Evolutionary conservation across 495 filamentous ascomycete species (phyloP), one percentile per base, ranked within the genome.

Genomic region (Podospora pseudoanserina): DNA sequence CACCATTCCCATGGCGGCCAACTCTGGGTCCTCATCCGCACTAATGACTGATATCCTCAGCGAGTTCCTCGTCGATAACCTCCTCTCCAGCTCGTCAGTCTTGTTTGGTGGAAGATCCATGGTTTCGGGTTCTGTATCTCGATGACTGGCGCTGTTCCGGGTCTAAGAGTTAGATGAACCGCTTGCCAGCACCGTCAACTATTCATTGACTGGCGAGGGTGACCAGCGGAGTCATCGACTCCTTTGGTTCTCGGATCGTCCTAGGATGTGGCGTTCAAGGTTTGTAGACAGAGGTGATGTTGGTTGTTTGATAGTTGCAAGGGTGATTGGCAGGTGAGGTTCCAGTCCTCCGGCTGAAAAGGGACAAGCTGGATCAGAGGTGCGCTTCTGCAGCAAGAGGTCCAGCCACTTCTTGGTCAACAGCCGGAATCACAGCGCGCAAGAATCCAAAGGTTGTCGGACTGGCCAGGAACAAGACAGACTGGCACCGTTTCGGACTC

Each of bases 51-150:
- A 76, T 30, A 74, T 16, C 32, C 76, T 76, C 27, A 73, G 65
- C 26, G 81, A 80, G 5, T 71, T 68, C 70, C 79, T 79, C 16
- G 65, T 70, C 56, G 80, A 80, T 27, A 75, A 65, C 65, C 76
- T 73, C 69, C 80, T 72, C 65, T 76, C 76, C 65, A 76, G 67
- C 23, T 77, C 76, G 54, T 72, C 72, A 28, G 70, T 67, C 67
- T 80, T 80, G 65, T 72, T 71, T 69, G 73, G 70, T 60, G 65
- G 32, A 20, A 69, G 66, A 56, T 76, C 80, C 82, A 84, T 84
- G 55, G 66, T 71, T 39, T 66, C 7, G 49, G 49, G 63, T 64
- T 57, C 28, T 66, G 27, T 55, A 34, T 58, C 49, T 65, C 66
- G 63, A 68, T 6, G 39, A 16, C 9, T 6, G 39, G 39, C 63